These are phyloP conservation scores for Suillus luteus DNA, from an alignment of 768 basidiomycete genomes.

Conservation along the genomic window DNA sequence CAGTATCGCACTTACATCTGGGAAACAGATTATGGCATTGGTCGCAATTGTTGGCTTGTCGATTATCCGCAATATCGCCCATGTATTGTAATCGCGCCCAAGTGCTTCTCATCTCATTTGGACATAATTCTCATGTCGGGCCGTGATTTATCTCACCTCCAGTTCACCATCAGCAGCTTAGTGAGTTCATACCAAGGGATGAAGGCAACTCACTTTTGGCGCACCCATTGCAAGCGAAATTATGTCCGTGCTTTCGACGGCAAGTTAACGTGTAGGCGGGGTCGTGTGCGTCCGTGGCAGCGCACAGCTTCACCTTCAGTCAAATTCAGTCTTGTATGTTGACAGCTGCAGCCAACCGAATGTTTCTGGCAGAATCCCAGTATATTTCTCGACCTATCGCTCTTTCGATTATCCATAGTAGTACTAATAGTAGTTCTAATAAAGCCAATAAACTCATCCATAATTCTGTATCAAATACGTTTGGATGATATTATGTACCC, in stretches of 20 bases:
- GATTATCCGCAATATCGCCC: background rate
- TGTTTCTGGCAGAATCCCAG: too few species aligned
- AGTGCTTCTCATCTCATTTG: background rate
- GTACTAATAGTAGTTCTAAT: background rate
- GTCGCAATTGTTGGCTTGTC: conserved; percentile 12
- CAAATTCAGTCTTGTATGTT: background rate
- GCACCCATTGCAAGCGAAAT: background rate
- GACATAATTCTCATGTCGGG: background rate
- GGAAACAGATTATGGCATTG: conserved; percentile 10
- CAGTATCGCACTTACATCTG: conserved; percentile 5
- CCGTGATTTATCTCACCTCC: background rate
- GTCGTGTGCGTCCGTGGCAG: too few species aligned
- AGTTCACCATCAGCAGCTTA: background rate
- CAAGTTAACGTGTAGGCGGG: too few species aligned
- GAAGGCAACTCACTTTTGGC: too few species aligned
- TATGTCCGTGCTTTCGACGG: too few species aligned
- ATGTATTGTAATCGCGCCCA: background rate
- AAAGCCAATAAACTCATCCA: too few species aligned
- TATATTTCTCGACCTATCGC: too few species aligned
- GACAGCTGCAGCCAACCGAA: too few species aligned
- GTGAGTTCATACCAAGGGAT: conserved; percentile 11
- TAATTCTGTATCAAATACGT: background rate
- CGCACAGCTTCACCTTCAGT: too few species aligned
- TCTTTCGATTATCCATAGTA: background rate
- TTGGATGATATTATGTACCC: background rate